Base-by-base conservation (phyloP, 805 yeast species). In the Metschnikowia colocasiae region DNA sequence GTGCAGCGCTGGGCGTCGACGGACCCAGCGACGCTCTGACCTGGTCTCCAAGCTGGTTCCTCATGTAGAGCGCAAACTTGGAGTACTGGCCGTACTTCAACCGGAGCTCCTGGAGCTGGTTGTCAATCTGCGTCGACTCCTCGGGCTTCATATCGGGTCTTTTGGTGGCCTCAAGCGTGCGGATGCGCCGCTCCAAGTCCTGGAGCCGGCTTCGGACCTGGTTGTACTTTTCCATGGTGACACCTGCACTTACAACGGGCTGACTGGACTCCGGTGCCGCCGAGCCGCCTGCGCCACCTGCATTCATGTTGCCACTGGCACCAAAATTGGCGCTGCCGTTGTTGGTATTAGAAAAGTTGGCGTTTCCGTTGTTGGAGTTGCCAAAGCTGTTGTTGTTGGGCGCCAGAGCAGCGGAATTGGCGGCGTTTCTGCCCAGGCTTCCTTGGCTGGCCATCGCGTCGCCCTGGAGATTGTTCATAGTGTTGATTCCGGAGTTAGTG, bases 141-240 rank as follows among this genome's bases (percentile, higher is more conserved):
- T 75, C 80, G 1, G 77, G 73, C 3, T 78, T 62, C 18, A 78
- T 54, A 25, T 65, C 67, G 32, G 73, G 70, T 16, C 64, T 66
- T 50, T 77, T 78, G 32, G 75, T 71, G 6, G 72, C 71, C 45
- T 77, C 79, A 38, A 82, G 68, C n/a, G 73, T 67, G 13, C 73
- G 74, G 51, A 82, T 64, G 47, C 75, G 78, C 33, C 73, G 68
- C 47, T 75, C 76, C 48, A 78, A 74, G 48, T 75, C 80, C 35
- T 68, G 74, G 9, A 81, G 67, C 35, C 76, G 63, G 9, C 70
- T 67, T 51, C 75, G 69, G 16, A 81, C 70, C 42, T 67, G 71
- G 48, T 70, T 70, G 59, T 69, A 73, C 29, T 65, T 60, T 46
- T 73, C 76, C 15, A 67, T 59, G 1, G 74, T 67, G 7, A 47